Conservation (phyloP, 2,329 filamentous ascomycete genomes). For the Penicillium italicum region DNA sequence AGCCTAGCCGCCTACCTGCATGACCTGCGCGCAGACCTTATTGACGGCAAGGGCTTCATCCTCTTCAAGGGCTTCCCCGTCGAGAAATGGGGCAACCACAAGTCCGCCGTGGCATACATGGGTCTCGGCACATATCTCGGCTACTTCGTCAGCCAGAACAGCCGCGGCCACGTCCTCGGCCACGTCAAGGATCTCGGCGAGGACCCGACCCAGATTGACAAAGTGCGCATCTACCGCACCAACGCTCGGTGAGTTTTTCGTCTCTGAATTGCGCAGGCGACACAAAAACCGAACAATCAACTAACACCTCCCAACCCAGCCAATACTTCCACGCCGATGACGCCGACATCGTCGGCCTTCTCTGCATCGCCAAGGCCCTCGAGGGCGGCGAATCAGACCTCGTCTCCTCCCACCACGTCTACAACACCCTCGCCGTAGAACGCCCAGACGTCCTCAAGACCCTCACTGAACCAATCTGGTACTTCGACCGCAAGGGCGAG, state of each 20-base stretch:
- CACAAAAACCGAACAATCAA: not conserved
- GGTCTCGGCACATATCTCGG: slow-evolving; percentile 80
- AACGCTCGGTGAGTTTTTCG: slow-evolving; percentile 57
- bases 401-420: slow-evolving; percentile 73
- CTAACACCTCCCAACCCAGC: slow-evolving; percentile 31
- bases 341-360: slow-evolving; percentile 74
- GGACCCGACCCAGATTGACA: slow-evolving; percentile 75
- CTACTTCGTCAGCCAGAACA: slow-evolving; percentile 85
- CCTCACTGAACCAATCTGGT: slow-evolving; percentile 77
- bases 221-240: slow-evolving; percentile 85
- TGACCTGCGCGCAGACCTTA: slow-evolving; percentile 60
- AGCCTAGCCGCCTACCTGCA: slow-evolving; percentile 53
- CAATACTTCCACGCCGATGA: slow-evolving; percentile 88
- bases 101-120: slow-evolving; percentile 87
- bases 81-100: slow-evolving; percentile 68
- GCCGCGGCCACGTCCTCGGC: slow-evolving; percentile 76
- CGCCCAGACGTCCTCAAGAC: slow-evolving; percentile 74
- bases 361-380: slow-evolving; percentile 73
- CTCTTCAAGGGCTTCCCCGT: slow-evolving; percentile 85
- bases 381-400: slow-evolving; percentile 85
- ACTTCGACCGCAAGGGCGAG: slow-evolving; percentile 89
- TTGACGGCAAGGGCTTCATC: slow-evolving; percentile 85
- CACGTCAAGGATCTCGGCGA: slow-evolving; percentile 88
- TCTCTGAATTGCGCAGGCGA: not conserved
- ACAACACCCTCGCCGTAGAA: slow-evolving; percentile 72